phyloP scores from a whole-genome alignment of 2,329 filamentous ascomycete genomes.

The Sordariomycetes sp. region DNA sequence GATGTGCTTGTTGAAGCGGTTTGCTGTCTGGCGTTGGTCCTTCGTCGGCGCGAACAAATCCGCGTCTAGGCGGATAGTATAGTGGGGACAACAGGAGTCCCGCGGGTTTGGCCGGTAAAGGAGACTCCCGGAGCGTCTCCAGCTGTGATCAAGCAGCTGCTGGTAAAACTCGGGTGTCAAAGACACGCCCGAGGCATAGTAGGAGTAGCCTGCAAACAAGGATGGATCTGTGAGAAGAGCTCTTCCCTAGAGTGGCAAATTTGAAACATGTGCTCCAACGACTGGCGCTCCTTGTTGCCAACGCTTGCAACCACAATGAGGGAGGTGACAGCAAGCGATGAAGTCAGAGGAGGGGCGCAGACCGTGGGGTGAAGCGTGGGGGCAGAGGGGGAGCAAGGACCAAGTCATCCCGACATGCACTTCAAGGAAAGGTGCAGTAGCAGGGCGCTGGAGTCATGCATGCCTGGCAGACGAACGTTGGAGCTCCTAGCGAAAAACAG shows the following conservation, averaged over 20 bases:
- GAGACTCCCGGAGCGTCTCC: conserved; percentile 62
- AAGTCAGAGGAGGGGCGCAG: neutral
- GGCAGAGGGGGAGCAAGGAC: neutral
- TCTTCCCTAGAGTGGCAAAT: neutral
- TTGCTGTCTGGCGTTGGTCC: conserved; percentile 65
- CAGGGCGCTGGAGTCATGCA: neutral
- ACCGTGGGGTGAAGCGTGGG: neutral
- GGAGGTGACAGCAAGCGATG: neutral
- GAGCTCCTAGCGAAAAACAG: neutral
- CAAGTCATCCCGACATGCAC: neutral
- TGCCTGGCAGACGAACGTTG: neutral
- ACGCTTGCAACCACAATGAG: neutral
- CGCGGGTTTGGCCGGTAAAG: conserved; percentile 71
- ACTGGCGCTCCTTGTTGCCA: neutral
- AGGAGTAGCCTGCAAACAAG: conserved; percentile 50
- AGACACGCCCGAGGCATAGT: conserved; percentile 54
- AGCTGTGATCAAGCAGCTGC: conserved; percentile 60
- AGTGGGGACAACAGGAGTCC: conserved; percentile 84
- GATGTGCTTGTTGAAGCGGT: conserved; percentile 65
- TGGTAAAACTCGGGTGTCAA: conserved; percentile 62
- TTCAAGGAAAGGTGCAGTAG: neutral
- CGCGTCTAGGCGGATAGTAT: conserved; percentile 66
- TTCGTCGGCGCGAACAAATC: conserved; percentile 52
- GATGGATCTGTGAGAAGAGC: neutral
- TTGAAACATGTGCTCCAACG: conserved; percentile 11